Evolutionary conservation across 441 rosid species (phyloP).

Genomic region (Corymbia citriodora): DNA sequence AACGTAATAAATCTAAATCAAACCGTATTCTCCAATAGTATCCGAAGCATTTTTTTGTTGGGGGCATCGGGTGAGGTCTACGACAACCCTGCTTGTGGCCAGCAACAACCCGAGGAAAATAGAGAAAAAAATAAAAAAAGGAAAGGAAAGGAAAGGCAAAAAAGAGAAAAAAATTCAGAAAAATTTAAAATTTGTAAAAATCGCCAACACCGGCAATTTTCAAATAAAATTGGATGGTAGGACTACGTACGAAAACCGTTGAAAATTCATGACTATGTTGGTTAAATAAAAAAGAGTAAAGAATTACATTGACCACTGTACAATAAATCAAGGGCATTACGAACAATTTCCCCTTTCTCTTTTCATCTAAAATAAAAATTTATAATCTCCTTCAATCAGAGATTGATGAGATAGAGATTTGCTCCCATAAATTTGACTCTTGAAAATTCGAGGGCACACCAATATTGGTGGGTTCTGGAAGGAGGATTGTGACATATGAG

Average conservation of each 20-base stretch:
- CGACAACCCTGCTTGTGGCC: not conserved
- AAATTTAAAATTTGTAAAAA: no score
- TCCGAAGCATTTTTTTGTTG: not conserved
- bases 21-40: not conserved
- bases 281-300: no score
- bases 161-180: not conserved
- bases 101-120: no score
- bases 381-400: not conserved
- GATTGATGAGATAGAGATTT: not conserved
- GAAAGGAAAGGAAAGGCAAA: not conserved
- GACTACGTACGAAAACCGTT: accelerated
- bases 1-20: not conserved
- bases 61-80: not conserved
- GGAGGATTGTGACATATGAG: not conserved
- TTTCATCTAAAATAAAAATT: not conserved
- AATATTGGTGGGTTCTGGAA: not conserved
- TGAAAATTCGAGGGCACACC: not conserved
- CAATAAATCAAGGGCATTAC: not conserved
- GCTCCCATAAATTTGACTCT: not conserved
- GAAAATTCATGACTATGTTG: not conserved
- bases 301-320: not conserved
- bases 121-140: no score
- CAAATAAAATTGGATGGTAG: no score
- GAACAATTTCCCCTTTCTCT: not conserved
- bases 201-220: no score